A percentile compares a stretch with the other conserved stretches of the same genome.
Conservation (phyloP, 345 rosid species). For the Ceriops decandra region DNA sequence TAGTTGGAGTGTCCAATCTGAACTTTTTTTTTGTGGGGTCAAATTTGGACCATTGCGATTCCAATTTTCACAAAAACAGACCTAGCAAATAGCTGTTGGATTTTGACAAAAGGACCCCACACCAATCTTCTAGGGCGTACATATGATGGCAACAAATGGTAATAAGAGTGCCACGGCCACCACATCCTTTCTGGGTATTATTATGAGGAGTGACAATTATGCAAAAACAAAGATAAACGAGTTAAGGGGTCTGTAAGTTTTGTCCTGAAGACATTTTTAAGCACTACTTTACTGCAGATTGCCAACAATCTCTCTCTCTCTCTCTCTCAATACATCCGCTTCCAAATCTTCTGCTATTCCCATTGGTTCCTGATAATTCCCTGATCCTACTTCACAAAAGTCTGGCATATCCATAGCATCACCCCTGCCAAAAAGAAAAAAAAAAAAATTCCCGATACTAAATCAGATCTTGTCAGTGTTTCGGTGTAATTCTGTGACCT, state of each 20-base stretch:
- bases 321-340: not conserved
- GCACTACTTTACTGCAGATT: conserved; percentile 15
- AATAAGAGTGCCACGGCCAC: conserved; percentile 30
- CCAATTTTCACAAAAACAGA: conserved; percentile 27
- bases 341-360: not conserved
- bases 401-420: conserved; percentile 17
- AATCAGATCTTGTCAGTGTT: conserved; percentile 20
- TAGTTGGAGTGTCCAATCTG: conserved; percentile 1
- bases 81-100: conserved; percentile 27
- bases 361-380: conserved; percentile 14
- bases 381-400: not conserved
- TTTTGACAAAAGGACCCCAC: conserved; percentile 47
- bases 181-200: conserved; percentile 21
- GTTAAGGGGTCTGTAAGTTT: conserved; percentile 16
- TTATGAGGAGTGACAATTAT: conserved; percentile 14
- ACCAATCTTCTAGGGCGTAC: conserved; percentile 28
- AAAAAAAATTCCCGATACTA: conserved; percentile 14
- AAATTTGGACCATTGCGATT: conserved; percentile 37
- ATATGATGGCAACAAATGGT: conserved; percentile 17
- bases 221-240: conserved; percentile 15
- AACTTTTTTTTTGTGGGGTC: conserved; percentile 20
- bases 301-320: not conserved
- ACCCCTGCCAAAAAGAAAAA: not conserved
- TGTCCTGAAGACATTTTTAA: conserved; percentile 13
- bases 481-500: conserved; percentile 15